Percentiles rank a stretch among this genome's conserved stretches.
Evolutionary conservation across 257 asterid species (phyloP).

Genomic region (Lycium barbarum): DNA sequence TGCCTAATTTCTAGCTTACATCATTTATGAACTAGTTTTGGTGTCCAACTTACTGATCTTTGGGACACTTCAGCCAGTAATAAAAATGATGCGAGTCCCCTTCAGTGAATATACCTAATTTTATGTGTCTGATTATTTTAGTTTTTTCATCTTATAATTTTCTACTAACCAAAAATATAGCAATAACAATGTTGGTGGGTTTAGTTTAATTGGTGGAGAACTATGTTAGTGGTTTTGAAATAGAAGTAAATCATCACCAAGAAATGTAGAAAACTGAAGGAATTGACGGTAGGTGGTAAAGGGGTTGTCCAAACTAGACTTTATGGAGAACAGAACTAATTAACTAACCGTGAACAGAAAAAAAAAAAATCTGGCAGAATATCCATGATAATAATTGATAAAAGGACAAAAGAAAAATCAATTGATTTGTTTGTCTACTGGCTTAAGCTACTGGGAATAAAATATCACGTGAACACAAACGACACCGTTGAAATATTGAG

Average conservation of each 20-base stretch:
- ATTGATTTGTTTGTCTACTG: neutral
- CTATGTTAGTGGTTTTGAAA: neutral
- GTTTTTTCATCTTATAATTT: neutral
- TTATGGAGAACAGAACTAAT: neutral
- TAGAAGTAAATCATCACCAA: neutral
- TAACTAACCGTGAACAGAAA: neutral
- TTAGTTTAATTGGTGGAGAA: neutral
- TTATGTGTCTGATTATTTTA: neutral
- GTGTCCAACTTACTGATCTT: neutral
- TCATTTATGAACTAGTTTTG: neutral
- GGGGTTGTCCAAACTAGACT: conserved; percentile 28
- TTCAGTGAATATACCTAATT: neutral
- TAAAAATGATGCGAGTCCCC: neutral
- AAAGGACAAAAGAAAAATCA: neutral
- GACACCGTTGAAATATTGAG: neutral
- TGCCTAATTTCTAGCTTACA: neutral
- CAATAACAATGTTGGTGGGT: neutral
- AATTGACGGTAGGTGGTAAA: neutral
- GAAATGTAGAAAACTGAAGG: neutral
- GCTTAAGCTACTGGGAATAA: neutral
- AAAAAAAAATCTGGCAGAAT: neutral
- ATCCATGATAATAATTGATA: neutral
- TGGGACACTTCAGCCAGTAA: neutral
- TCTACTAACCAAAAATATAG: neutral
- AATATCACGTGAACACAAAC: neutral